These are phyloP conservation scores for Magnaporthiopsis incrustans DNA, from an alignment of 2,329 filamentous ascomycete genomes.

Conservation along the genomic window DNA sequence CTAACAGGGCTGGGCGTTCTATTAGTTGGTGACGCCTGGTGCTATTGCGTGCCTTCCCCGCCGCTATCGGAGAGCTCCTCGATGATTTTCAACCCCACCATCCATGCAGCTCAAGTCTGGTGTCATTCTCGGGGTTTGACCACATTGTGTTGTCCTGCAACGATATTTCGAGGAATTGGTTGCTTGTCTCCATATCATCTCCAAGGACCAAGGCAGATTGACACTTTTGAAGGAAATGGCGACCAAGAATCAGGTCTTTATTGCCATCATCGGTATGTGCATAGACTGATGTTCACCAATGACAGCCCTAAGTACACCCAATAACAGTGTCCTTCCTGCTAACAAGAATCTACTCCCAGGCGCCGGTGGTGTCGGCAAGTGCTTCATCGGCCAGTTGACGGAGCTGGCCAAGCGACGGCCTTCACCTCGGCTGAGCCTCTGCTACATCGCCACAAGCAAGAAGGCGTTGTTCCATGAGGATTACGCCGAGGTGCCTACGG, in stretches of 20 bases:
- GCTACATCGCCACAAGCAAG: slow-evolving; percentile 79
- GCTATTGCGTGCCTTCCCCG: slow-evolving; percentile 1
- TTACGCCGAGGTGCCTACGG: slow-evolving; percentile 59
- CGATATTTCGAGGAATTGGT: background rate
- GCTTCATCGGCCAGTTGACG: slow-evolving; percentile 78
- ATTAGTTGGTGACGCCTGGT: background rate
- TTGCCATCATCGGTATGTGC: slow-evolving; percentile 42
- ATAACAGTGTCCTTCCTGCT: background rate
- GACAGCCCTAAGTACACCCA: background rate
- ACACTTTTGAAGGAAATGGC: slow-evolving; percentile 25
- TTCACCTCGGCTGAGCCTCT: slow-evolving; percentile 63
- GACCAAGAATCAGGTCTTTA: slow-evolving; percentile 37
- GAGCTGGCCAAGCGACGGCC: slow-evolving; percentile 57
- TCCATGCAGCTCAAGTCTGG: background rate
- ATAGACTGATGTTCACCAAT: background rate
- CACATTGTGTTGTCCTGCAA: background rate
- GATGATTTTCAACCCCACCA: slow-evolving; percentile 4
- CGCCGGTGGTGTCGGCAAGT: slow-evolving; percentile 85
- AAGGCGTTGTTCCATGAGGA: slow-evolving; percentile 70
- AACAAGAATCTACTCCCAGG: slow-evolving; percentile 44
- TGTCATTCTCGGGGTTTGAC: background rate
- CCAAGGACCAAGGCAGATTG: background rate
- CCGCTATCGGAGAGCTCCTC: background rate
- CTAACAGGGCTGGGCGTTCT: too few species aligned
- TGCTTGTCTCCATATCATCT: background rate